Conservation (phyloP, 768 basidiomycete genomes). For the Auricularia sp. region DNA sequence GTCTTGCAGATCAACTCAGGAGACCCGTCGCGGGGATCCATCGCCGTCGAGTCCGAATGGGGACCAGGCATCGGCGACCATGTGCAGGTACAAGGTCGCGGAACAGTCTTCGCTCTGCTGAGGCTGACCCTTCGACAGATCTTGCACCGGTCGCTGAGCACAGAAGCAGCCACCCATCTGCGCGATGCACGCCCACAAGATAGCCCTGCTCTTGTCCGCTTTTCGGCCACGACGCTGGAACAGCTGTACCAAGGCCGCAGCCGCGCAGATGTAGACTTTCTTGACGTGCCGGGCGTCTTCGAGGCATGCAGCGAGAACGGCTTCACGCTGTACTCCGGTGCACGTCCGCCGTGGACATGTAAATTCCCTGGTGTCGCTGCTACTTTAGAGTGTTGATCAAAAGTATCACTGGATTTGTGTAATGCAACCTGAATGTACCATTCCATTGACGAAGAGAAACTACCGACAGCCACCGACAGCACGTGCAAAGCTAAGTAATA, state of each 20-base stretch:
- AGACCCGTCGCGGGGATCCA: constrained; percentile 57
- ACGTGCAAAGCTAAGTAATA: no score
- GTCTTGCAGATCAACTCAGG: constrained; percentile 48
- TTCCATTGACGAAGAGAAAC: no score
- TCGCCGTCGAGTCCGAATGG: constrained; percentile 46
- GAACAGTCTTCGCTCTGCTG: background rate
- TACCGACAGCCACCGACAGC: no score
- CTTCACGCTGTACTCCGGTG: constrained; percentile 17
- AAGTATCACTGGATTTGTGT: no score
- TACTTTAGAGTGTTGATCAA: background rate
- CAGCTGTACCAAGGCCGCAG: background rate
- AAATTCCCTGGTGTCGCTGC: background rate
- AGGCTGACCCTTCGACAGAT: background rate
- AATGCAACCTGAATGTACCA: no score
- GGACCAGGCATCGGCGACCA: constrained; percentile 41
- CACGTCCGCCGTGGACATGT: background rate
- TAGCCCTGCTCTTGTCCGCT: background rate
- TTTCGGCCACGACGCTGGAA: background rate
- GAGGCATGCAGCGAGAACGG: constrained; percentile 48
- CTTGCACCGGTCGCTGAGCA: constrained; percentile 1
- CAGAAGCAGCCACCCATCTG: background rate
- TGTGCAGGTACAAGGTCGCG: constrained; percentile 36
- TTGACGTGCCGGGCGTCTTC: constrained; percentile 26
- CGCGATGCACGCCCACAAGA: background rate
- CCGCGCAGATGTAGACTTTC: background rate